A percentile compares a stretch with the other conserved stretches of the same genome.
phyloP scores from a whole-genome alignment of 352 stramenopile genomes.

The Pythium insidiosum region DNA sequence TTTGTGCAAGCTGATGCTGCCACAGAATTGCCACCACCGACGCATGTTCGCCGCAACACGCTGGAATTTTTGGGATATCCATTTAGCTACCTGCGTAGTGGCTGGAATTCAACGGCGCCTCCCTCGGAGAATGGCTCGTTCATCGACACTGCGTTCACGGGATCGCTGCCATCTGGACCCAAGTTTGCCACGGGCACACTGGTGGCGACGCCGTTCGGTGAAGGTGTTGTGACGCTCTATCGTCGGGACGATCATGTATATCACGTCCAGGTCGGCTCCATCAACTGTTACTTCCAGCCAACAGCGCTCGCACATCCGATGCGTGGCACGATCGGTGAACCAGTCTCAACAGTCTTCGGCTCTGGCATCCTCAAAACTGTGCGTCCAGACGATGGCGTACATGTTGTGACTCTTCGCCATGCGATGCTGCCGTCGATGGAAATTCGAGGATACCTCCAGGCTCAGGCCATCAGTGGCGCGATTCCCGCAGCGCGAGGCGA shows the following conservation, averaged over 20 bases:
- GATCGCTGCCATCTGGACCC: background rate
- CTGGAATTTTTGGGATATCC: slow-evolving; percentile 63
- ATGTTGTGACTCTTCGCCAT: slow-evolving; percentile 61
- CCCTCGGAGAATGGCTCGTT: slow-evolving; percentile 14
- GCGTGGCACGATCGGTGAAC: slow-evolving; percentile 44
- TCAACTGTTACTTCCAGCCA: slow-evolving; percentile 45
- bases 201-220: slow-evolving; percentile 58
- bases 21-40: slow-evolving; percentile 22
- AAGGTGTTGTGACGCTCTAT: slow-evolving; percentile 41
- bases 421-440: slow-evolving; percentile 30
- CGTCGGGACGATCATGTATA: slow-evolving; percentile 48
- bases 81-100: slow-evolving; percentile 56
- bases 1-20: slow-evolving; percentile 38
- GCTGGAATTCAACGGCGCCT: slow-evolving; percentile 14
- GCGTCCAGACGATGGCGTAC: slow-evolving; percentile 52
- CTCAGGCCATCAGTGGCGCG: slow-evolving; percentile 30
- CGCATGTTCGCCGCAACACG: slow-evolving; percentile 43
- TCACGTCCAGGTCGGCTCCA: slow-evolving; percentile 28
- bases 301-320: slow-evolving; percentile 23
- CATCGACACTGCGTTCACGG: background rate
- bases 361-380: slow-evolving; percentile 55
- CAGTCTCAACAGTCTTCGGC: slow-evolving; percentile 59
- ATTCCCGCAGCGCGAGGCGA: slow-evolving; percentile 71
- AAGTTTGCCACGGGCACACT: slow-evolving; percentile 38
- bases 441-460: slow-evolving; percentile 59